Evolutionary conservation across 257 asterid genomes (phyloP).

Genomic region (Echites panduratus): DNA sequence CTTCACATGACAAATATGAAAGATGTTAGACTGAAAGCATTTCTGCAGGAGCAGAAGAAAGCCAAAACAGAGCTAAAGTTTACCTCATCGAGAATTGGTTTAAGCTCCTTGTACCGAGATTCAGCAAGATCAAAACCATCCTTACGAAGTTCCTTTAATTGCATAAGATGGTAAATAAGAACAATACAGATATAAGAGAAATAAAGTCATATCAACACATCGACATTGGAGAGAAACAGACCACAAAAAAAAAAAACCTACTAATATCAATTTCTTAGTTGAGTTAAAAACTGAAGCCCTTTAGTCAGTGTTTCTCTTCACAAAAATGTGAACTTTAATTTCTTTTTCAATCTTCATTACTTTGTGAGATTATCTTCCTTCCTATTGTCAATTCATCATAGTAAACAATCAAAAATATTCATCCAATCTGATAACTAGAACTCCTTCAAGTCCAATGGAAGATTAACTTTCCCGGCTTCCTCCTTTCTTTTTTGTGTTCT

Average conservation of each 20-base stretch:
- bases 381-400: too few relatives aligned
- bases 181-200: neutral
- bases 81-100: conserved; percentile 96
- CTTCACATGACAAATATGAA: conserved; percentile 26
- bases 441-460: neutral
- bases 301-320: too few relatives aligned
- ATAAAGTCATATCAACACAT: neutral
- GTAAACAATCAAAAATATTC: too few relatives aligned
- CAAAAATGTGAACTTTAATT: too few relatives aligned
- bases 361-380: too few relatives aligned
- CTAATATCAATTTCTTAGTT: neutral
- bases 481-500: neutral
- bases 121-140: conserved; percentile 98
- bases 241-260: too few relatives aligned
- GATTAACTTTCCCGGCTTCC: neutral
- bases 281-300: neutral
- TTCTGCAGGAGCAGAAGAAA: neutral
- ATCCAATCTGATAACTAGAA: neutral
- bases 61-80: neutral
- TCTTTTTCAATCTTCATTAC: too few relatives aligned
- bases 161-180: conserved; percentile 4
- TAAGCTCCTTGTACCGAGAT: conserved; percentile 87
- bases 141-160: conserved; percentile 74
- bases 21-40: neutral
- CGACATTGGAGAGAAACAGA: neutral